Base-by-base conservation (phyloP, 805 yeast species). In the Ogataea glucozyma region DNA sequence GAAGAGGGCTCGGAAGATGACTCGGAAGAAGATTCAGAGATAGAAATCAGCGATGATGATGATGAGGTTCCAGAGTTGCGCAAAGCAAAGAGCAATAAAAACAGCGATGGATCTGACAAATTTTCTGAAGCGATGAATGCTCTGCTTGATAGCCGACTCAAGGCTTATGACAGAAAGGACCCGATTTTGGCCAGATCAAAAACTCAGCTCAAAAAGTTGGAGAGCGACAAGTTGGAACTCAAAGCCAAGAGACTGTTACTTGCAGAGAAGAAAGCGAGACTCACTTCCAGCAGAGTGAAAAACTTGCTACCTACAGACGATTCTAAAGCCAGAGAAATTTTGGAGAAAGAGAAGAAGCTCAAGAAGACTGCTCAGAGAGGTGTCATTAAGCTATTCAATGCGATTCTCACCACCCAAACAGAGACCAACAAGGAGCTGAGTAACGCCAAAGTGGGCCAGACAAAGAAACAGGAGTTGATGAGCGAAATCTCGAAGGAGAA, bases 151-250 rank as follows among this genome's bases (percentile, higher is more conserved):
- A 88, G 98, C 1, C 83, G 80, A 56, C 71, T 91, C 52, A 93
- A 93, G 62, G 95, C 96, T 0, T 85, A 91, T 56, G 88, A 85
- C 58, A 75, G 97, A 58, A 76, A 76, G 33, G 96, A 90, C 61
- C 99, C 99, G 3, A 87, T 91, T 43, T 73, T 91, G 66, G 90
- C 91, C 6, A 81, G 98, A 66, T 72, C 78, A 18, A 85, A 86
- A 57, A 85, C 84, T 52, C 72, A 75, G 31, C 48, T 81, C 38
- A 83, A 82, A 65, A 82, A 86, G 52, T 74, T 85, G 43, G 97
- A 90, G 53, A 76, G 81, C 23, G 88, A 86, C 39, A 86, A 85
- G 57, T 69, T 93, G 34, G 97, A 91, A 54, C 77, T 79, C 46
- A 86, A 88, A 61, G 98, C 97, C 9, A 81, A 79, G 56, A 73